A percentile compares a stretch with the other conserved stretches of the same genome.
These are phyloP conservation scores for Penicillium sp. DNA, from an alignment of 2,329 filamentous ascomycete species.

Conservation along the genomic window DNA sequence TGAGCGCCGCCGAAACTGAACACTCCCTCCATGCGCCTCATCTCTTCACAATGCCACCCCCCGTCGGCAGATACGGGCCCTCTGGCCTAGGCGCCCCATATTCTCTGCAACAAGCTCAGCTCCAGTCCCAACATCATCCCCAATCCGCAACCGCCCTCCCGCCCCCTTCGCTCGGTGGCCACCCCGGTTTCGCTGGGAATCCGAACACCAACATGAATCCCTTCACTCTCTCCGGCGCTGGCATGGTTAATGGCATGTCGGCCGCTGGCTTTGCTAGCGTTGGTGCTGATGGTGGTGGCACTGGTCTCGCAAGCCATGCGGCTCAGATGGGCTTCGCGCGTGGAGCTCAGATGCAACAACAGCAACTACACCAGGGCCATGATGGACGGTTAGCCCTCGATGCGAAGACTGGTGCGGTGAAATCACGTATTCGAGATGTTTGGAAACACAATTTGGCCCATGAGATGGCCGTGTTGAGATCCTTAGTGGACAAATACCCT, in stretches of 20 bases:
- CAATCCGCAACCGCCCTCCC: constrained; percentile 56
- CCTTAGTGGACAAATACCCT: constrained; percentile 85
- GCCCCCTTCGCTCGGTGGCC: constrained; percentile 64
- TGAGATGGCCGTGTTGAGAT: constrained; percentile 83
- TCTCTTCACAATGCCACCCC: constrained; percentile 58
- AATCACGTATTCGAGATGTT: constrained; percentile 89
- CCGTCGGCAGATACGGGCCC: constrained; percentile 62
- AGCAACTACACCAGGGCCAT: constrained; percentile 54
- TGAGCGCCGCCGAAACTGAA: constrained; percentile 28
- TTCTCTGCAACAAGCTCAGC: constrained; percentile 53
- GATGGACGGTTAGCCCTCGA: constrained; percentile 59
- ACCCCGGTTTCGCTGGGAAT: constrained; percentile 69
- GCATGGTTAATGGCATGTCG: constrained; percentile 59
- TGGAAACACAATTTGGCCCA: constrained; percentile 91
- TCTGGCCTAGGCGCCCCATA: constrained; percentile 64
- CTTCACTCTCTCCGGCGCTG: constrained; percentile 59
- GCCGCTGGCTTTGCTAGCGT: constrained; percentile 61
- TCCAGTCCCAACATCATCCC: constrained; percentile 46
- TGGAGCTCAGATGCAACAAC: constrained; percentile 67
- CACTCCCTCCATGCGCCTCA: constrained; percentile 21
- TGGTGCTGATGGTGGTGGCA: constrained; percentile 60
- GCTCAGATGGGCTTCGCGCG: constrained; percentile 86
- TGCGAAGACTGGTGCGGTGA: constrained; percentile 62
- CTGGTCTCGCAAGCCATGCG: constrained; percentile 82
- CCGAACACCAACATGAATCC: constrained; percentile 71